A percentile compares a stretch with the other conserved stretches of the same genome.
phyloP scores from a whole-genome alignment of 805 yeast genomes.

The Suhomyces sp. region DNA sequence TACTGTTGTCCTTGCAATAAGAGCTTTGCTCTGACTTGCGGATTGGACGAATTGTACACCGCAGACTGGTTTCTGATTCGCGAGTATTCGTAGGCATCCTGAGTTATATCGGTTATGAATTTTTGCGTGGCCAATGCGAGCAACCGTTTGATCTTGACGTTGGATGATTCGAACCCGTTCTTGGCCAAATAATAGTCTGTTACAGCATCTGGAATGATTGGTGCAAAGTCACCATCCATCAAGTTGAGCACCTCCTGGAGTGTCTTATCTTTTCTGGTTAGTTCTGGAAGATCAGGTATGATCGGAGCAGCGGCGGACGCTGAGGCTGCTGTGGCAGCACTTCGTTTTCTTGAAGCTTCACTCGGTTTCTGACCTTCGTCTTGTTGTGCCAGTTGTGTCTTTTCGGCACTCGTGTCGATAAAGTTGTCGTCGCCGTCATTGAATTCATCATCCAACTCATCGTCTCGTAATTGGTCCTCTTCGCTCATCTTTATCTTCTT shows the following conservation, averaged over 20 bases:
- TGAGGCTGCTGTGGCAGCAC: conserved; percentile 3
- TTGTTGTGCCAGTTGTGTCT: conserved; percentile 2
- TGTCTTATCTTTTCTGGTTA: conserved; percentile 76
- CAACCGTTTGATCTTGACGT: conserved; percentile 69
- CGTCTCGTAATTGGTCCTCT: conserved; percentile 8
- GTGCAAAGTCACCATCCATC: conserved; percentile 89
- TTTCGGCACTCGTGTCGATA: neutral
- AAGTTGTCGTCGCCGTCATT: conserved; percentile 18
- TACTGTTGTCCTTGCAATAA: conserved; percentile 64
- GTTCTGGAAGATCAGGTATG: conserved; percentile 59
- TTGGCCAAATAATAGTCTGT: conserved; percentile 87
- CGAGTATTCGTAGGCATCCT: conserved; percentile 94
- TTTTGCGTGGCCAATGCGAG: conserved; percentile 95
- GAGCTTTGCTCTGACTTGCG: conserved; percentile 82
- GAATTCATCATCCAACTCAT: conserved; percentile 25
- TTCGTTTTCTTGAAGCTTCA: neutral
- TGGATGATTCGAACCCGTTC: conserved; percentile 81
- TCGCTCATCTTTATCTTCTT: conserved; percentile 8
- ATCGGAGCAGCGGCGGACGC: conserved; percentile 9
- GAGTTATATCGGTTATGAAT: conserved; percentile 89
- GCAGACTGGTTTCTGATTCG: conserved; percentile 87
- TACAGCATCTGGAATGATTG: conserved; percentile 90
- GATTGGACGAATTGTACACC: conserved; percentile 81
- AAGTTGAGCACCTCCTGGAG: conserved; percentile 78
- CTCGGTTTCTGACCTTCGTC: neutral